phyloP scores from a whole-genome alignment of 805 yeast species.

The Saturnispora besseyi region DNA sequence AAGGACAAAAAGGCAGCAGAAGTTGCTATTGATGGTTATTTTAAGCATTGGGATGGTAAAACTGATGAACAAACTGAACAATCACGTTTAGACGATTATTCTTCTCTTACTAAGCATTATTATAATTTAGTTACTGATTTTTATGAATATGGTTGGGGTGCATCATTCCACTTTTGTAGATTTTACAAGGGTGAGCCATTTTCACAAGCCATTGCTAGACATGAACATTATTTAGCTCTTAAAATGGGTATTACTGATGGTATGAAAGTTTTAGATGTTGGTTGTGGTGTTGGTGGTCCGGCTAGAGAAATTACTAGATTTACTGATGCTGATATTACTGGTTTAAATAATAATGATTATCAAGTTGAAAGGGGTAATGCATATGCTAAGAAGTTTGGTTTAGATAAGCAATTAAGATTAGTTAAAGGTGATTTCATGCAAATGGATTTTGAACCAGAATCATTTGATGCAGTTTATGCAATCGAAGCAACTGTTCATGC shows the following conservation, averaged over 20 bases:
- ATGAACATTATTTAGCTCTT: constrained; percentile 88
- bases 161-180: constrained; percentile 94
- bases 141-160: constrained; percentile 99
- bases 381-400: constrained; percentile 58
- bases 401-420: constrained; percentile 67
- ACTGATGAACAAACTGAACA: constrained; percentile 64
- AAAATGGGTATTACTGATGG: constrained; percentile 71
- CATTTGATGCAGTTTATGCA: constrained; percentile 95
- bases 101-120: constrained; percentile 87
- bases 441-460: constrained; percentile 85
- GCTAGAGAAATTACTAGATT: constrained; percentile 93
- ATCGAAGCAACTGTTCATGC: constrained; percentile 99
- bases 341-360: constrained; percentile 94
- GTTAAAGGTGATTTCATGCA: constrained; percentile 99
- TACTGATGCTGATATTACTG: constrained; percentile 79
- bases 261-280: constrained; percentile 91
- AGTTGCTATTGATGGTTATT: constrained; percentile 81
- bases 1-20: constrained; percentile 75
- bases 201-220: constrained; percentile 91
- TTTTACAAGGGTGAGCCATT: constrained; percentile 91
- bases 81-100: constrained; percentile 71
- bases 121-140: constrained; percentile 96
- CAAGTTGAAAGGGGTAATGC: constrained; percentile 85
- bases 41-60: constrained; percentile 96
- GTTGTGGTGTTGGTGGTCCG: constrained; percentile 99